Conservation (phyloP, 139 green algal genomes). For the Chlorella sp. region DNA sequence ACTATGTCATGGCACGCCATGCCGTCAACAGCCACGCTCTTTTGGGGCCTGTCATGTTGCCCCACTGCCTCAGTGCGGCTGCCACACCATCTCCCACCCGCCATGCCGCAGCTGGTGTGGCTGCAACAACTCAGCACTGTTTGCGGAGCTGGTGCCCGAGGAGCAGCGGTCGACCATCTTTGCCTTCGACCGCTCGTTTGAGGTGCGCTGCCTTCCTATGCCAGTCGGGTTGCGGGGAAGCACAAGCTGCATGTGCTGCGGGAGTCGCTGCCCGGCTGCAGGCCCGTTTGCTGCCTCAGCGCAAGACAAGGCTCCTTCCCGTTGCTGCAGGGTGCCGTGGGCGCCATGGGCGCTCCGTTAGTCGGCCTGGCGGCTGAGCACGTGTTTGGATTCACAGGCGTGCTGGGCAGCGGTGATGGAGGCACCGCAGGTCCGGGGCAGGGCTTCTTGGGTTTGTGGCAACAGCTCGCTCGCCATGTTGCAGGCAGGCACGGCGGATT, state of each 20-base stretch:
- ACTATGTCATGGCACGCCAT: too few relatives aligned
- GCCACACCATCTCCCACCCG: neutral
- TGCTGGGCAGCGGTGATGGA: conserved; percentile 14
- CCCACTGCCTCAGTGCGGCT: too few relatives aligned
- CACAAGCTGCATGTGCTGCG: neutral
- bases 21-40: too few relatives aligned
- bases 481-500: too few relatives aligned
- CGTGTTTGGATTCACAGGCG: conserved; percentile 69
- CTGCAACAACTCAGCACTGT: conserved; percentile 85
- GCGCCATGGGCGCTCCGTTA: conserved; percentile 62
- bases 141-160: conserved; percentile 88
- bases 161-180: conserved; percentile 77
- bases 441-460: too few relatives aligned
- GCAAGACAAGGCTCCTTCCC: conserved; percentile 60
- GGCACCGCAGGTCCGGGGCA: neutral
- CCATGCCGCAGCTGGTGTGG: conserved; percentile 55
- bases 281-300: neutral
- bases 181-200: conserved; percentile 86
- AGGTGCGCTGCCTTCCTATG: conserved; percentile 14
- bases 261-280: neutral
- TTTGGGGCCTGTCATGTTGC: too few relatives aligned
- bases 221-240: too few relatives aligned
- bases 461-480: too few relatives aligned
- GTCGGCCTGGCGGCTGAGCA: conserved; percentile 76
- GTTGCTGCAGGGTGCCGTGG: conserved; percentile 73